These are phyloP conservation scores for Starmera stellimalicola DNA, from an alignment of 1,139 yeast genomes.

Conservation along the genomic window DNA sequence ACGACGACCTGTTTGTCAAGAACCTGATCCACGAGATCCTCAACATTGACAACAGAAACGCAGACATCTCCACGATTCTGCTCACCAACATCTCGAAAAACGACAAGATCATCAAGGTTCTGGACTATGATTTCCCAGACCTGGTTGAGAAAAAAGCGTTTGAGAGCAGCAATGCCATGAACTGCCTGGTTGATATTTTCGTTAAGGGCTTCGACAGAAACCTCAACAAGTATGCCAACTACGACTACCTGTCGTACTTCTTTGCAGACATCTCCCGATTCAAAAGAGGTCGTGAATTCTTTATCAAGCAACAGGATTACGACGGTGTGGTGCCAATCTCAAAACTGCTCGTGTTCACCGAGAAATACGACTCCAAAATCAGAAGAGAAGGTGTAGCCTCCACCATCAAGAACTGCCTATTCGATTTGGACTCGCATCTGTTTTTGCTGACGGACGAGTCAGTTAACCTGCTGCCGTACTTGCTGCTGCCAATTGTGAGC, in stretches of 20 bases:
- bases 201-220: constrained; percentile 75
- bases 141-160: constrained; percentile 30
- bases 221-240: constrained; percentile 64
- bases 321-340: constrained; percentile 76
- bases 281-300: constrained; percentile 64
- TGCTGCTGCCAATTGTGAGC: constrained; percentile 76
- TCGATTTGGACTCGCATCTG: constrained; percentile 66
- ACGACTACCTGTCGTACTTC: constrained; percentile 77
- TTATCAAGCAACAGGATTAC: constrained; percentile 59
- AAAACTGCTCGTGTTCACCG: constrained; percentile 76
- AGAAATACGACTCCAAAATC: constrained; percentile 62
- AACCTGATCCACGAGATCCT: constrained; percentile 45
- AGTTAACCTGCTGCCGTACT: constrained; percentile 71
- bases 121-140: constrained; percentile 33
- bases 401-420: constrained; percentile 81
- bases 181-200: constrained; percentile 82
- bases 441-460: constrained; percentile 48
- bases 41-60: constrained; percentile 50
- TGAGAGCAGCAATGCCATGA: constrained; percentile 54
- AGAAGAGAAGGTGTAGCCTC: constrained; percentile 93
- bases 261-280: constrained; percentile 85
- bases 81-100: constrained; percentile 79
- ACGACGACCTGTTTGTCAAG: constrained; percentile 52
- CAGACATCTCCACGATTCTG: constrained; percentile 78
- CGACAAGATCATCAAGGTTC: constrained; percentile 48